Evolutionary conservation across 805 yeast species (phyloP), one percentile per base, ranked within the genome.

Genomic region (Yueomyces sinensis): DNA sequence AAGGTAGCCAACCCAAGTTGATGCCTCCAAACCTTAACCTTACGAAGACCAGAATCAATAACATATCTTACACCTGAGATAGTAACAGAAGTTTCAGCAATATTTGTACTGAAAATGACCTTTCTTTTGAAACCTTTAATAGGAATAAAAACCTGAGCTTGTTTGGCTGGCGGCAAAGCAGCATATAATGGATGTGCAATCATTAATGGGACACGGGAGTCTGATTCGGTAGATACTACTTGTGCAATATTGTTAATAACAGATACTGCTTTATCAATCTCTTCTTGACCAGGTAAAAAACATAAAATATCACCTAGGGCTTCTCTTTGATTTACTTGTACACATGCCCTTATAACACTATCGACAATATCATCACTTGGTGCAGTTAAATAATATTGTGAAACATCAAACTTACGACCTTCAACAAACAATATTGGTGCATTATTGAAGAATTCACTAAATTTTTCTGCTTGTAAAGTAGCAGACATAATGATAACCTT

Each of bases 21-120:
- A 49, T 89, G 94, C 47, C 91, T 74, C 94, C 96, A 89, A 1
- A 89, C 93, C 44, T 89, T 83, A 7, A 89, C 93, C 51, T 91
- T 91, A 37, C 96, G 68, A 32, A 89, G 62, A 0, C 99, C 99
- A 0, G 93, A 73, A 57, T 91, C 99, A 17, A 91, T 68, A 7
- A 91, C 97, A 49, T 82, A 91, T 44, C 83, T 72, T 14, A 91
- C 91, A 2, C 98, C 98, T 13, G 94, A 76, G 25, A 91, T 91
- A 3, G 99, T 91, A 40, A 91, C 76, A 22, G 98, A 91, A 0
- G 99, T 91, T 62, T 91, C 99, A 1, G 99, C 98, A 45, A 91
- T 86, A 53, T 91, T 91, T 1, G 99, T 91, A 6, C 97, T 84
- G 38, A 91, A 59, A 20, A 91, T 82, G 29, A 91, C 77, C 53